Evolutionary conservation across 441 rosid genomes (phyloP).

Genomic region (Arabidopsis hybrid): DNA sequence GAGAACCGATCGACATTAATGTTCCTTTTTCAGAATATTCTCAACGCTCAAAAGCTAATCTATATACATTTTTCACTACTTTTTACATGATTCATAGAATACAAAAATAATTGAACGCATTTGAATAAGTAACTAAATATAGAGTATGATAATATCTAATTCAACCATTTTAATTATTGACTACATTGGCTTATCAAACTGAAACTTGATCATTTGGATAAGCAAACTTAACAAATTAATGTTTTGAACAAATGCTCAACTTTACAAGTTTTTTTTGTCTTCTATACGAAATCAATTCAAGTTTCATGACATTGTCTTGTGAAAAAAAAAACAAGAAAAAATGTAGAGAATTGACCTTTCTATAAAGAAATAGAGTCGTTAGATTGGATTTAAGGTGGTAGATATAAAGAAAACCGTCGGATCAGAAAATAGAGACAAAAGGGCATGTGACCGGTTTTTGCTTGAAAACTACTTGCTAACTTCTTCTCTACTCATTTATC

Average conservation of each 20-base stretch:
- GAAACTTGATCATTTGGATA: background rate
- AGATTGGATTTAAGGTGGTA: slow-evolving; percentile 26
- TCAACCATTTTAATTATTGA: background rate
- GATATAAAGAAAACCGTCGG: slow-evolving; percentile 13
- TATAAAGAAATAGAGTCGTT: background rate
- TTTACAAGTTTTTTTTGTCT: background rate
- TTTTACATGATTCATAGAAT: background rate
- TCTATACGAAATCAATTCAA: background rate
- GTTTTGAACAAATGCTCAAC: background rate
- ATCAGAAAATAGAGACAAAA: slow-evolving; percentile 34
- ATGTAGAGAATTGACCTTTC: slow-evolving; percentile 16
- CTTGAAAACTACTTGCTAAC: slow-evolving; percentile 39
- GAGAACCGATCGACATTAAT: slow-evolving; percentile 17
- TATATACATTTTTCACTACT: background rate
- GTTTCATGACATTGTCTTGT: background rate
- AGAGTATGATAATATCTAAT: background rate
- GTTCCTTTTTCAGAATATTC: slow-evolving; percentile 7
- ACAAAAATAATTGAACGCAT: background rate
- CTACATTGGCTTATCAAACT: background rate
- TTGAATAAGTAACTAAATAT: background rate
- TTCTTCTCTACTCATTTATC: slow-evolving; percentile 21
- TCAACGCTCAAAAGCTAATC: slow-evolving; percentile 1
- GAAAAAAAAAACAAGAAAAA: no score
- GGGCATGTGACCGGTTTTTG: slow-evolving; percentile 42
- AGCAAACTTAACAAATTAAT: background rate